These are phyloP conservation scores for Leucocoprinus sp. DNA, from an alignment of 768 basidiomycete species.

Conservation along the genomic window DNA sequence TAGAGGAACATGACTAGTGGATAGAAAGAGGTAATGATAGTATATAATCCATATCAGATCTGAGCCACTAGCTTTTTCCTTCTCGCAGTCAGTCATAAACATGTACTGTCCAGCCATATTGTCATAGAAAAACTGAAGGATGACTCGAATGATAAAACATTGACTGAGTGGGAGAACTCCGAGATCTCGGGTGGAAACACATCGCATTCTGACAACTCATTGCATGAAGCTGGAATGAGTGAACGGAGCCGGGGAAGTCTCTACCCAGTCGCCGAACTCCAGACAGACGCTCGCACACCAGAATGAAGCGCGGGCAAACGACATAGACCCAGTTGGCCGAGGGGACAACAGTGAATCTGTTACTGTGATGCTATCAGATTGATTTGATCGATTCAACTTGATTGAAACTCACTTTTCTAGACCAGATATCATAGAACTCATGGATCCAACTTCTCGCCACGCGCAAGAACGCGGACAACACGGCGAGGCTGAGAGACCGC, in stretches of 20 bases:
- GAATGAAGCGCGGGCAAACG: constrained; percentile 1
- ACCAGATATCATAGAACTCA: constrained; percentile 6
- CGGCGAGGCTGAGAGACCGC: constrained; percentile 64
- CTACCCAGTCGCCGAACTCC: constrained; percentile 2
- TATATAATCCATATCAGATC: too few species aligned
- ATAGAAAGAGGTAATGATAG: too few species aligned
- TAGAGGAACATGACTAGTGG: too few species aligned
- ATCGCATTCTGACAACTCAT: constrained; percentile 3
- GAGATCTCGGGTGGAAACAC: background rate
- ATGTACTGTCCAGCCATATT: too few species aligned
- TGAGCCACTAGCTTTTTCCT: too few species aligned
- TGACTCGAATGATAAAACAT: background rate
- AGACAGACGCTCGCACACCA: background rate
- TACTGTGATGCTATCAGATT: background rate
- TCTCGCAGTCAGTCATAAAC: too few species aligned
- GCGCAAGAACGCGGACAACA: constrained; percentile 71
- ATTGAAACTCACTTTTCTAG: background rate
- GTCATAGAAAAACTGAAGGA: background rate
- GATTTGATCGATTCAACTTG: background rate
- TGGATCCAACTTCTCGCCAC: constrained; percentile 64
- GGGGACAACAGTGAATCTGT: constrained; percentile 1
- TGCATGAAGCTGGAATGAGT: background rate
- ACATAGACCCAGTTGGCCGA: constrained; percentile 8
- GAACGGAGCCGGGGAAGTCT: background rate
- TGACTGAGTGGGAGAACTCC: background rate